Conservation (phyloP, 1,139 yeast genomes). For the Taphrina betulina region DNA sequence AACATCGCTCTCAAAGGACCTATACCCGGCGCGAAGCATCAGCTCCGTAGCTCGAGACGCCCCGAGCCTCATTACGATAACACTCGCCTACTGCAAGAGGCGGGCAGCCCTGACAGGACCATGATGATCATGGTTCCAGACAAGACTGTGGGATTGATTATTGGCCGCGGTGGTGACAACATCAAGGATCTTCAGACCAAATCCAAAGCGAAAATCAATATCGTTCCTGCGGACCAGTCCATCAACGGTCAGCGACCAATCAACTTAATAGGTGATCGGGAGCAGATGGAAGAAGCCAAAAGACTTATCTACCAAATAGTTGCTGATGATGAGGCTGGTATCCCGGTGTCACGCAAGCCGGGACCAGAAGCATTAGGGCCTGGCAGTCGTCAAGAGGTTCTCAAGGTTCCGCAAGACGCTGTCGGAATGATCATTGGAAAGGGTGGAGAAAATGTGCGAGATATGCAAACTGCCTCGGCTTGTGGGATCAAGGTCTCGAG, state of each 20-base stretch:
- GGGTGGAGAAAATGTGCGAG: slow-evolving; percentile 34
- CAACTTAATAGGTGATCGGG: slow-evolving; percentile 34
- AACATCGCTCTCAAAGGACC: slow-evolving; percentile 37
- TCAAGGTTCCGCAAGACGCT: slow-evolving; percentile 32
- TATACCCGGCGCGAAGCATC: slow-evolving; percentile 35
- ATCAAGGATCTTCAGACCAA: slow-evolving; percentile 36
- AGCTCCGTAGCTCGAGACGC: slow-evolving; percentile 10
- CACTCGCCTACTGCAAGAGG: slow-evolving; percentile 26
- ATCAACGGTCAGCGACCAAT: slow-evolving; percentile 36
- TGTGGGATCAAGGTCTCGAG: slow-evolving; percentile 33
- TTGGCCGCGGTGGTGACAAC: slow-evolving; percentile 39
- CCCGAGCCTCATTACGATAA: slow-evolving; percentile 30
- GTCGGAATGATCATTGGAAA: slow-evolving; percentile 35
- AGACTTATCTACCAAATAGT: slow-evolving; percentile 35
- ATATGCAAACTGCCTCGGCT: slow-evolving; percentile 30
- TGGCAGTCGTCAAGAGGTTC: slow-evolving; percentile 22
- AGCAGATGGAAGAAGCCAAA: slow-evolving; percentile 33
- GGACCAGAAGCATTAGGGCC: slow-evolving; percentile 29
- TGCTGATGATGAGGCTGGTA: slow-evolving; percentile 32
- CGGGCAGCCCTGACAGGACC: slow-evolving; percentile 29
- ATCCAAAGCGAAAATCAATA: slow-evolving; percentile 36
- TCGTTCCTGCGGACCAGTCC: slow-evolving; percentile 34
- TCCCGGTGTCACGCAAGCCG: slow-evolving; percentile 26
- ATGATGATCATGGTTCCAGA: slow-evolving; percentile 35
- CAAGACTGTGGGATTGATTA: slow-evolving; percentile 37